Evolutionary conservation across 2,329 filamentous ascomycete species (phyloP).

Genomic region (Paraphoma chrysanthemicola): DNA sequence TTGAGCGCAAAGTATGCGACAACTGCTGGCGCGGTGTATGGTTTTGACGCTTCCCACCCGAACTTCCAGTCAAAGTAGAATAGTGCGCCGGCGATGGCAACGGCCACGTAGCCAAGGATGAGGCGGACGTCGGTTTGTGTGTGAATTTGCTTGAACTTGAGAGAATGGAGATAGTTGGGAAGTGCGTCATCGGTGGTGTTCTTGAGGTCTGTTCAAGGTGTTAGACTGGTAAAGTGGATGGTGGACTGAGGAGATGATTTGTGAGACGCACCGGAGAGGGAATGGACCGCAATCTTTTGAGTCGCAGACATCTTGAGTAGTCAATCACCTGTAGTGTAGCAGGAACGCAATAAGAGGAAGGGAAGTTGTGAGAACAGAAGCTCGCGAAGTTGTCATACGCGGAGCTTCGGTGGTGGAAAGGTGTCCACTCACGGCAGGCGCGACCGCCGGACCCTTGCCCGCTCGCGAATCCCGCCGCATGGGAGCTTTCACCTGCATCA

Average conservation of each 20-base stretch:
- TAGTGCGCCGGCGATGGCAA: conserved; percentile 78
- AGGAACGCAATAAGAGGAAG: neutral
- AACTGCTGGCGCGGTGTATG: conserved; percentile 81
- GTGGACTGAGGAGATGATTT: neutral
- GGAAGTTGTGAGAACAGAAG: conserved; percentile 8
- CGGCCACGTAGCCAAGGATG: conserved; percentile 80
- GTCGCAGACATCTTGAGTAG: conserved; percentile 42
- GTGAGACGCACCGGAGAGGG: conserved; percentile 63
- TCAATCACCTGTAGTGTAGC: neutral
- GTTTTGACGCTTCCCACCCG: conserved; percentile 86
- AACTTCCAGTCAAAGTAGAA: conserved; percentile 93
- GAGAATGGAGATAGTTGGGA: conserved; percentile 87
- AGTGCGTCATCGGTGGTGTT: conserved; percentile 96
- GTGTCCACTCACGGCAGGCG: conserved; percentile 43
- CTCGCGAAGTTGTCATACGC: conserved; percentile 8
- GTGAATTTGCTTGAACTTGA: conserved; percentile 85
- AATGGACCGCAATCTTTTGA: conserved; percentile 69
- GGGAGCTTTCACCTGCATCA: conserved; percentile 31
- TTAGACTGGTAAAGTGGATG: conserved; percentile 15
- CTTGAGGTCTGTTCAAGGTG: conserved; percentile 75
- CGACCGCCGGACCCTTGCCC: conserved; percentile 35
- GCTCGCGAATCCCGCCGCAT: conserved; percentile 24
- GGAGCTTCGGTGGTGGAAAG: conserved; percentile 38
- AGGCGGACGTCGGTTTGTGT: conserved; percentile 82
- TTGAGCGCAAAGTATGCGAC: conserved; percentile 81